Evolutionary conservation across 2,329 filamentous ascomycete genomes (phyloP).

Genomic region (Trichoderma oligosporum): DNA sequence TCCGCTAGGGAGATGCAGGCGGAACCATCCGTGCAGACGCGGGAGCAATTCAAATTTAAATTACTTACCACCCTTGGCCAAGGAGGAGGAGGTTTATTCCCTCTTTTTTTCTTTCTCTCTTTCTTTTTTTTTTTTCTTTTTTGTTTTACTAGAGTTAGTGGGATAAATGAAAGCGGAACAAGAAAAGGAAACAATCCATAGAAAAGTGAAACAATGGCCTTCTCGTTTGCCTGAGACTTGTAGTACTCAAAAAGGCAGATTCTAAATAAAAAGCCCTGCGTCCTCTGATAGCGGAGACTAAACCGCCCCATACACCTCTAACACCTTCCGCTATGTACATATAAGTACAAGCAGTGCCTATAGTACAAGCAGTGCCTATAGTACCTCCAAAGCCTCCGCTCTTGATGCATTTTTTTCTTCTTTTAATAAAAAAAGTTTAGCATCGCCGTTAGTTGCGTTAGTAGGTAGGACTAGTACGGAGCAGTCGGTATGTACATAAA

Average conservation of each 20-base stretch:
- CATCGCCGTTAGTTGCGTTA: too few species aligned
- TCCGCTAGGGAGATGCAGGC: not conserved
- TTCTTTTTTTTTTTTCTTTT: not conserved
- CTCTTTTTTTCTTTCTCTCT: not conserved
- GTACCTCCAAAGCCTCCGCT: too few species aligned
- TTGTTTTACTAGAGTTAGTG: not conserved
- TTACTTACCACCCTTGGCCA: not conserved
- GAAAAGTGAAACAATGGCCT: conserved; percentile 3
- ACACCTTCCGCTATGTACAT: not conserved
- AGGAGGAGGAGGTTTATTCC: not conserved
- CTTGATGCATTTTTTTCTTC: too few species aligned
- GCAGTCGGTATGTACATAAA: too few species aligned
- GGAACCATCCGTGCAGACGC: conserved; percentile 1
- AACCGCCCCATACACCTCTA: conserved; percentile 2
- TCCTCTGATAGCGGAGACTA: conserved; percentile 4
- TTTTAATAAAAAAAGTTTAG: too few species aligned
- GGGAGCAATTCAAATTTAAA: not conserved
- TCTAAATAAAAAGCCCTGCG: not conserved
- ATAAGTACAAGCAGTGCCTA: too few species aligned
- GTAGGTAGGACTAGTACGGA: too few species aligned
- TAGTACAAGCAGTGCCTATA: too few species aligned
- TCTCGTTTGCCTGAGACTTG: not conserved
- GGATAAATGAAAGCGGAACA: not conserved
- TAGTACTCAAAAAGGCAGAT: too few species aligned
- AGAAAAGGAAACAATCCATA: not conserved